Evolutionary conservation across 345 rosid genomes (phyloP).

Genomic region (Pugionium dolabratum): DNA sequence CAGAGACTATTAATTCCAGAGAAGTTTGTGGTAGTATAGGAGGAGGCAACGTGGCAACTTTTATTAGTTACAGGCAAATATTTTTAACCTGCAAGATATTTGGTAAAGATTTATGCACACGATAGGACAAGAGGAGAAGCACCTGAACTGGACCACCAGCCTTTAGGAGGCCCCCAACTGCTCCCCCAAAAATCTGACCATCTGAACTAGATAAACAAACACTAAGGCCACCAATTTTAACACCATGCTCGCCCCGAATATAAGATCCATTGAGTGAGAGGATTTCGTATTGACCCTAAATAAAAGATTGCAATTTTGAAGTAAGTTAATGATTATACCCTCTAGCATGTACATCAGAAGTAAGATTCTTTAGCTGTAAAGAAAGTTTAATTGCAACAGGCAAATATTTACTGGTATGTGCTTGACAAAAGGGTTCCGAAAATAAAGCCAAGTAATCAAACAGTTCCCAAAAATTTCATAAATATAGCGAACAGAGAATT

Average conservation of each 20-base stretch:
- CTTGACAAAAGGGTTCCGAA: conserved; percentile 12
- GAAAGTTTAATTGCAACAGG: conserved; percentile 4
- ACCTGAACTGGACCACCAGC: conserved; percentile 98
- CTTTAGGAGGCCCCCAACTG: conserved; percentile 74
- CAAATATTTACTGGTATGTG: conserved; percentile 6
- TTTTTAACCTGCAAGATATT: not conserved
- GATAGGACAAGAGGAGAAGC: conserved; percentile 7
- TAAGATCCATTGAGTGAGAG: conserved; percentile 83
- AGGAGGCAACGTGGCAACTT: not conserved
- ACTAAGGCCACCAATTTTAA: conserved; percentile 85
- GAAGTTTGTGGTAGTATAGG: not conserved
- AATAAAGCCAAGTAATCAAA: not conserved
- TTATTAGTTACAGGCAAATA: not conserved
- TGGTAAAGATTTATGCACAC: not conserved
- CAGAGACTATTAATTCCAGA: conserved; percentile 1
- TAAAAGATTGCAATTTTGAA: conserved; percentile 29
- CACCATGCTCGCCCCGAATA: conserved; percentile 70
- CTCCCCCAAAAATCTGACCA: conserved; percentile 94
- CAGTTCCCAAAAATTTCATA: not conserved
- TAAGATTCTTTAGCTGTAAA: conserved; percentile 11
- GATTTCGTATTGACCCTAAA: conserved; percentile 87
- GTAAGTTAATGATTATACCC: conserved; percentile 22
- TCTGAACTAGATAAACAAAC: conserved; percentile 66
- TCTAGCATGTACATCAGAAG: conserved; percentile 10
- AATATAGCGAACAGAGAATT: not conserved